Evolutionary conservation across 1,139 yeast species (phyloP).

Genomic region (Geotrichum europaeum): DNA sequence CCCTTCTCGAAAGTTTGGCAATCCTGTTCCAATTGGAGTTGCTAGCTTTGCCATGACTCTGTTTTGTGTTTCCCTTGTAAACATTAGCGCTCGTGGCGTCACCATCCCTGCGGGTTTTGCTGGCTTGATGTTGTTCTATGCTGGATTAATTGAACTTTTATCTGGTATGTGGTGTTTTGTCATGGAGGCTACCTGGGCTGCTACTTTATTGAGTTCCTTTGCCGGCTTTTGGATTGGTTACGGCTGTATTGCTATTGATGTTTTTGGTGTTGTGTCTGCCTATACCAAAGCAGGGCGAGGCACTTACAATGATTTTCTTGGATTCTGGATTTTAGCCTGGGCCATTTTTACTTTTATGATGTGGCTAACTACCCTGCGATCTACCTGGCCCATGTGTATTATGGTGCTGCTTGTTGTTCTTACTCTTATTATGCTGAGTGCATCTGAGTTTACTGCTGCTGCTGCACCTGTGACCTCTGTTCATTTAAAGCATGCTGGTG

Average conservation of each 20-base stretch:
- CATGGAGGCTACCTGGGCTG: constrained; percentile 77
- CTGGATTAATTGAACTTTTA: constrained; percentile 63
- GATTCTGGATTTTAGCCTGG: constrained; percentile 75
- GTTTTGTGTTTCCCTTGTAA: constrained; percentile 65
- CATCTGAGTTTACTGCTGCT: constrained; percentile 44
- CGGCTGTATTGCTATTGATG: constrained; percentile 64
- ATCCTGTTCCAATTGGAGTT: constrained; percentile 85
- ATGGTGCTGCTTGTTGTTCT: constrained; percentile 59
- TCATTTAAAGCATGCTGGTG: constrained; percentile 60
- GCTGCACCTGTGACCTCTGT: constrained; percentile 31
- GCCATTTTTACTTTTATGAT: constrained; percentile 67
- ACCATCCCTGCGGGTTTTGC: constrained; percentile 47
- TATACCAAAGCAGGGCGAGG: constrained; percentile 30
- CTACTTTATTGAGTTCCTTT: constrained; percentile 66
- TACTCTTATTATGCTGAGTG: constrained; percentile 61
- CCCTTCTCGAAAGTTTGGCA: constrained; percentile 67
- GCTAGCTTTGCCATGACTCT: constrained; percentile 81
- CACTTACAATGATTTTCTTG: constrained; percentile 52
- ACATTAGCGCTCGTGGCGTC: constrained; percentile 56
- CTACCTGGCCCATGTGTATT: constrained; percentile 69
- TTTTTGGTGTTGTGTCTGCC: constrained; percentile 65
- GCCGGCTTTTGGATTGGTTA: constrained; percentile 87
- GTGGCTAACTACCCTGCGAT: constrained; percentile 62
- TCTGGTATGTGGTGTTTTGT: constrained; percentile 72
- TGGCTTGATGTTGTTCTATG: constrained; percentile 72